Conservation (phyloP, 192 early-diverging fungal genomes). For the Entophlyctis luteolus region DNA sequence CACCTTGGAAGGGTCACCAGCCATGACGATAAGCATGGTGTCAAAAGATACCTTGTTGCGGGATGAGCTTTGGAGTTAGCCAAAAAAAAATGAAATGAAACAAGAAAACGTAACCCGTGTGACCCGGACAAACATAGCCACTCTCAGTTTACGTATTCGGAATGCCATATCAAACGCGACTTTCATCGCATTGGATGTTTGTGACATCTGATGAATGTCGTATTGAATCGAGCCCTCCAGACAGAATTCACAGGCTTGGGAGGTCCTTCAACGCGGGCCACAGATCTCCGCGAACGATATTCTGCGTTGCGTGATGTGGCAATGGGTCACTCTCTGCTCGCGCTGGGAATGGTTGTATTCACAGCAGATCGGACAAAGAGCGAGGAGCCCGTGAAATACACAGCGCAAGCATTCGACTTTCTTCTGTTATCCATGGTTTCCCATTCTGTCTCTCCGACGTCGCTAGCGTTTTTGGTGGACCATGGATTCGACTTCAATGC, state of each 20-base stretch:
- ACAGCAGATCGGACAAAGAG: constrained; percentile 18
- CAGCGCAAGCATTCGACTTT: constrained; percentile 67
- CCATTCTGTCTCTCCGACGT: constrained; percentile 66
- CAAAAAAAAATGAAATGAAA: not conserved
- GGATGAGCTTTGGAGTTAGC: not conserved
- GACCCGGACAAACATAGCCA: constrained; percentile 37
- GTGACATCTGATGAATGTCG: too few relatives aligned
- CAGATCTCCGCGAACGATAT: constrained; percentile 82
- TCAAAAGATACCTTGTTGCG: not conserved
- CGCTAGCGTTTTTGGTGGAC: constrained; percentile 75
- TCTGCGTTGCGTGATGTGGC: constrained; percentile 66
- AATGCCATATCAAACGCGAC: constrained; percentile 40
- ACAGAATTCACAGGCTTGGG: not conserved
- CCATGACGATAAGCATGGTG: not conserved
- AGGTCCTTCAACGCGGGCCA: constrained; percentile 19
- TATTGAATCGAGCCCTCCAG: not conserved
- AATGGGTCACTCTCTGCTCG: constrained; percentile 70
- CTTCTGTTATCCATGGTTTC: constrained; percentile 50
- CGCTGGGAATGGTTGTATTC: constrained; percentile 79
- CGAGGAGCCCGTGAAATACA: constrained; percentile 12
- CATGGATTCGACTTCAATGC: constrained; percentile 84
- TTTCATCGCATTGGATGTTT: constrained; percentile 84
- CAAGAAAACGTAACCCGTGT: constrained; percentile 15
- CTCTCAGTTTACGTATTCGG: constrained; percentile 26
- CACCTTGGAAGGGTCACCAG: not conserved